Evolutionary conservation across 108 stramenopile genomes (phyloP), one percentile per base, ranked within the genome.

Genomic region (Cyclotella distinguenda): DNA sequence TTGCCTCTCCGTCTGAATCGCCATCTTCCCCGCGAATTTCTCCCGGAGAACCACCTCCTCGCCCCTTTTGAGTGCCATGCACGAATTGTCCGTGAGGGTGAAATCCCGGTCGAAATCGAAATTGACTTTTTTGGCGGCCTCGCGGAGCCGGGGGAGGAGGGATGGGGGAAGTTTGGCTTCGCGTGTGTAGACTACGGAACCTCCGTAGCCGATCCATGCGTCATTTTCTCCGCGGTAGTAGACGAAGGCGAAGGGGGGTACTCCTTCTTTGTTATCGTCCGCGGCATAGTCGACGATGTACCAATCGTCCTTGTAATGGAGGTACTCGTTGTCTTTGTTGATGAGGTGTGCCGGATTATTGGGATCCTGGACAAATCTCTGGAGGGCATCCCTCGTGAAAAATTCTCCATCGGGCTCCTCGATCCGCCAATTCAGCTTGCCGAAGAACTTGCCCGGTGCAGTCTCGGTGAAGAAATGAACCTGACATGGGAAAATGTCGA

Each of bases 291-390:
- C 97, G 30, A 97, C 68, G 60, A 97, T 82, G 78, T 95, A 97
- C 97, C 97, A 97, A 66, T 96, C 95, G 64, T 97, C 97, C 70
- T 94, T 77, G 74, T 97, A 97, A 70, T 97, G 95, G 51, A 97
- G 81, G 78, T 95, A 97, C 51, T 97, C 97, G 76, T 97, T 97
- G 64, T 97, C 95, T 65, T 97, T 94, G 80, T 97, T 97, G 72
- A 93, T 79, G 68, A 97, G 70, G 49, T 91, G 89, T 1, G 80
- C 89, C 6, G 93, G 92, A 54, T 91, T 78, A 15, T 89, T 55
- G 1, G 79, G 84, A 83, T 97, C 97, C 74, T 97, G 95, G 0
- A 81, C 68, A 68, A 97, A 97, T 23, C 68, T 68, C 72, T 97
- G 97, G 11, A 97, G 35, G 8, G 95, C 93, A 72, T 95, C 91